These are phyloP conservation scores for Vitis riparia DNA, from an alignment of 164 flowering plant genomes.

Conservation along the genomic window DNA sequence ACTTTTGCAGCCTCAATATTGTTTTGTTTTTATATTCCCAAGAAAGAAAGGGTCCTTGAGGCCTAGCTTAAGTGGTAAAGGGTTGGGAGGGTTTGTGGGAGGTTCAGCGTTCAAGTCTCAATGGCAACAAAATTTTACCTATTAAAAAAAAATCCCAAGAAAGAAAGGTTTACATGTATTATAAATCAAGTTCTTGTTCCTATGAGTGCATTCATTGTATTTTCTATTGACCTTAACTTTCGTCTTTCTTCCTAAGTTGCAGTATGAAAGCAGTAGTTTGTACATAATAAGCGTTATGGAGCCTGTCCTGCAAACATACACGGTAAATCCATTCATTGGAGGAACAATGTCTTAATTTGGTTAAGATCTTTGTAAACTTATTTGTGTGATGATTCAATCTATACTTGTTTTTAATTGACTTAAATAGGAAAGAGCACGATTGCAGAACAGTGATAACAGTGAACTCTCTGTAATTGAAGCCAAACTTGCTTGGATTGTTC, in stretches of 20 bases:
- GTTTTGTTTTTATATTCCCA: neutral
- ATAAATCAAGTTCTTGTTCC: too few species aligned
- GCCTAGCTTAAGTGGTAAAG: too few species aligned
- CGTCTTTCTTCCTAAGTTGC: conserved; percentile 26
- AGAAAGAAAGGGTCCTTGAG: too few species aligned
- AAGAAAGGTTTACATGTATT: too few species aligned
- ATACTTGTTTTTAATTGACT: conserved; percentile 4
- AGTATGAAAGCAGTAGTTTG: conserved; percentile 88
- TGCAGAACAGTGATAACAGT: conserved; percentile 47
- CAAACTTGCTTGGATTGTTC: conserved; percentile 95
- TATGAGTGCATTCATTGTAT: neutral
- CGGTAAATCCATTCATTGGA: conserved; percentile 46
- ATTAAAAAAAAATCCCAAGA: too few species aligned
- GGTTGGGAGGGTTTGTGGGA: too few species aligned
- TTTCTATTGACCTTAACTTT: conserved; percentile 4
- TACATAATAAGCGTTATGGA: conserved; percentile 81
- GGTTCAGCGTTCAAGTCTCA: too few species aligned
- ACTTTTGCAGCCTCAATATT: neutral
- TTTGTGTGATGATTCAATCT: conserved; percentile 1
- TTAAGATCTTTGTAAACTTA: conserved; percentile 1
- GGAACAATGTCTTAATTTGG: conserved; percentile 1
- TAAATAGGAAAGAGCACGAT: conserved; percentile 73
- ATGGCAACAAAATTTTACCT: too few species aligned
- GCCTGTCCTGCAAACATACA: conserved; percentile 80
- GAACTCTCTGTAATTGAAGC: conserved; percentile 80